Evolutionary conservation across 75 land plant species (phyloP).

Genomic region (Cupressus sempervirens): DNA sequence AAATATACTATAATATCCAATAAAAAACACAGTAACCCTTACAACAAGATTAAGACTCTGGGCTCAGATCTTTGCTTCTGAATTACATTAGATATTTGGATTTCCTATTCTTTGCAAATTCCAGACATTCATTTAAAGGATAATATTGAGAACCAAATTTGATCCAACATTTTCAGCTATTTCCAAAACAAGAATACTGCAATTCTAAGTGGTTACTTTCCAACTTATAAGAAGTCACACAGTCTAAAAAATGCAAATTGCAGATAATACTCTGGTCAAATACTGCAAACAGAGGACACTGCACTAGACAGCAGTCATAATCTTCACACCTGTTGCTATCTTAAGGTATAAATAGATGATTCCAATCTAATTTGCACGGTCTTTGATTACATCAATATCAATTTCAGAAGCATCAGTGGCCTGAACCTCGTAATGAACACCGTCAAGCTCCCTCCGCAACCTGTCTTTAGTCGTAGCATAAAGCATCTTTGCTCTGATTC

Average conservation of each 20-base stretch:
- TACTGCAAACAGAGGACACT: neutral
- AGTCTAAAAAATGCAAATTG: neutral
- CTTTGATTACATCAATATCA: slow-evolving; percentile 51
- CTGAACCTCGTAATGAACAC: slow-evolving; percentile 68
- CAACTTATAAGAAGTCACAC: slow-evolving; percentile 1
- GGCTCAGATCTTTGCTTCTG: neutral
- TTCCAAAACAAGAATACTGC: neutral
- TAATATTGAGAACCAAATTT: neutral
- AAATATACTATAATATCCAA: neutral
- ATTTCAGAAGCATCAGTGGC: slow-evolving; percentile 74
- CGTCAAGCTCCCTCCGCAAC: slow-evolving; percentile 56
- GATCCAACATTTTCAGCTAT: neutral
- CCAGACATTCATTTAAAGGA: neutral
- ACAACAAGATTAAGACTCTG: neutral
- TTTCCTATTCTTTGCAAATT: neutral
- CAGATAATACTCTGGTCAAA: neutral
- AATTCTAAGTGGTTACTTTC: neutral
- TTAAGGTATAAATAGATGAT: neutral
- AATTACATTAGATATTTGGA: neutral
- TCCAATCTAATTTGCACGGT: slow-evolving; percentile 26
- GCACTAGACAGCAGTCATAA: neutral
- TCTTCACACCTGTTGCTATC: neutral
- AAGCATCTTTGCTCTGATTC: slow-evolving; percentile 64
- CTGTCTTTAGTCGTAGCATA: slow-evolving; percentile 77
- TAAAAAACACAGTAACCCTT: neutral